Base-by-base conservation (phyloP, 2,329 filamentous ascomycete genomes). In the Lomentospora prolificans region DNA sequence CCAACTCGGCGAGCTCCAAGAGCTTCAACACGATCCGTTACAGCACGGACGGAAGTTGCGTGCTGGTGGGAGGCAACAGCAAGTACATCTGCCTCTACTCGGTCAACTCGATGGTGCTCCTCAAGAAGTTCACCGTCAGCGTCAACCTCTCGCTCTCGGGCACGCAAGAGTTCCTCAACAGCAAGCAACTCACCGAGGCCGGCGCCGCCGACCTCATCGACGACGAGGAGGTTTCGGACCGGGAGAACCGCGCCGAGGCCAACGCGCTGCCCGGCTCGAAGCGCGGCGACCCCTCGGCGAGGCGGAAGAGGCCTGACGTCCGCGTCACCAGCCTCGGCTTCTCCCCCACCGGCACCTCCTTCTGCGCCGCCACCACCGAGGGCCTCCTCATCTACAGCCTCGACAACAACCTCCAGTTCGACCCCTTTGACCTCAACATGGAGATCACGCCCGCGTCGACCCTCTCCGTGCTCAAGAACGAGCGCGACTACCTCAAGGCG, bases 31-130 rank as follows among this genome's bases (percentile, higher is more conserved):
- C 87, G 5, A 88, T 99, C 61, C 83, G 82, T 55, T 99, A 97
- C 72, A 96, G 90, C 67, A 87, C 89, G 1, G 94, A 99, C 66
- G 94, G 94, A 10, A 88, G 84, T 59, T 96, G 94, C 64, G 77
- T 99, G 9, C 76, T 99, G 41, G 94, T 92, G 1, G 91, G 84
- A 51, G 94, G 94, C 30, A 96, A 94, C 76, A 96, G 90, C 84
- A 99, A 99, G 73, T 96, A 95, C 69, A 96, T 99, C 54, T 97
- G 94, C 67, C 71, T 99, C 57, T 99, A 99, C 72, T 92, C 95
- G n/a, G 89, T 95, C 30, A 84, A 85, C 57, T 95, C 92, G 0
- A 90, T 94, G 68, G 90, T 94, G 0, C 75, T 99, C 9, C 76
- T 97, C 56, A 96, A 95, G 69, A 96, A 96, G 67, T 99, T 87